These are phyloP conservation scores for Coelastrella sp. DNA, from an alignment of 139 green algal species.

Conservation along the genomic window DNA sequence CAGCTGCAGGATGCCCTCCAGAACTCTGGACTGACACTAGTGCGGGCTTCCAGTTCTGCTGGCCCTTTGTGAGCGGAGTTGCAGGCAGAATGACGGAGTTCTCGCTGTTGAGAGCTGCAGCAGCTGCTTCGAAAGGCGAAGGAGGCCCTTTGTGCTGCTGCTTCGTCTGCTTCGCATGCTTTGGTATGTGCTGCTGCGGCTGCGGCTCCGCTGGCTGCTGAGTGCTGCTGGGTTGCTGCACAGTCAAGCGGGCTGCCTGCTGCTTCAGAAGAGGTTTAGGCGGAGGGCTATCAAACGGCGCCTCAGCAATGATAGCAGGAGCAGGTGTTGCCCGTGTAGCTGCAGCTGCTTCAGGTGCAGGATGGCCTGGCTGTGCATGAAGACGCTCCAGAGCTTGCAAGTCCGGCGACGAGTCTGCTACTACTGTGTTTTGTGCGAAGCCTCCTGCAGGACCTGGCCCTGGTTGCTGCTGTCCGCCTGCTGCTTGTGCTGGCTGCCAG, in stretches of 20 bases:
- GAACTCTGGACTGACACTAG: neutral
- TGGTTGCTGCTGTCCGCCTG: slow-evolving; percentile 31
- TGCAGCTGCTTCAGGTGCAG: neutral
- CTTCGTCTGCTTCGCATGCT: neutral
- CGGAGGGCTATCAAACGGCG: neutral
- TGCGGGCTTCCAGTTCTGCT: neutral
- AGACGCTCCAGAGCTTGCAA: neutral
- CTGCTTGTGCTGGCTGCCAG: slow-evolving; percentile 31
- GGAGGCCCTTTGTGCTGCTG: neutral
- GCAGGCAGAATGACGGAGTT: neutral
- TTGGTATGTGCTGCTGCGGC: neutral
- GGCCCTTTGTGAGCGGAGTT: neutral
- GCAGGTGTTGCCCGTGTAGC: neutral
- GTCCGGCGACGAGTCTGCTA: neutral
- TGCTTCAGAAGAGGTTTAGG: neutral
- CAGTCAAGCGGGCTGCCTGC: neutral
- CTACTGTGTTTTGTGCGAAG: neutral
- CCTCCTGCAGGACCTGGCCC: neutral
- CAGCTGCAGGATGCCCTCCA: neutral
- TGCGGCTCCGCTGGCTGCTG: neutral
- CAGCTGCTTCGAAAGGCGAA: slow-evolving; percentile 13
- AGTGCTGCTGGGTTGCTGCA: neutral
- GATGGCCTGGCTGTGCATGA: neutral
- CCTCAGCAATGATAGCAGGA: neutral
- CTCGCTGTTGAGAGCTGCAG: slow-evolving; percentile 23